Base-by-base conservation (phyloP, 805 yeast species). In the Myxozyma monticola region DNA sequence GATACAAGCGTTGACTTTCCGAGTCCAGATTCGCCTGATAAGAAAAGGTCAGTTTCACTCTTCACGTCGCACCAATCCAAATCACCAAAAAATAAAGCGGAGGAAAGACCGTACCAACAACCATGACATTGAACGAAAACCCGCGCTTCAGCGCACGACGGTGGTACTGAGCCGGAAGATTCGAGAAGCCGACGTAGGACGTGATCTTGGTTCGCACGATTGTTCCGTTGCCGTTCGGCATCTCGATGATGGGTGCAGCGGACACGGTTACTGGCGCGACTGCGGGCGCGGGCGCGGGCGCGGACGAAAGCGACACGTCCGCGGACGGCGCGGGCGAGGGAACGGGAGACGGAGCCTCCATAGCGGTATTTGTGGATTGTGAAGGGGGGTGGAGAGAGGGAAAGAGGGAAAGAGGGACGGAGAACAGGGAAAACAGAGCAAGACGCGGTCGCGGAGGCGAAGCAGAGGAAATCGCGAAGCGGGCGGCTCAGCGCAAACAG, bases 91-190 rank as follows among this genome's bases (percentile, higher is more conserved):
- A 14, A 22, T 18, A 28, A 21, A 31, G 41, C 8, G 17, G n/a
- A 25, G 39, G 10, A 17, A 29, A 8, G 21, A 35, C 14, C 59
- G 24, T 38, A 60, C 95, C 95, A 56, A 90, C 95, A 51, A 88
- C 88, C 80, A 93, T 79, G 54, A 93, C 68, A 68, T 93, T 93
- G 67, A 93, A 79, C 62, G 76, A 79, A 76, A 93, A 93, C 12
- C 99, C 99, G 65, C 87, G 79, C 69, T 85, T 84, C 55, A 88
- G 80, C 1, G 96, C 84, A 70, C 86, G 88, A 71, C 96, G 83
- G 73, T 93, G 98, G 96, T 97, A 93, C 74, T 93, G 99, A 67
- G 90, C 93, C 51, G 99, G 99, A 65, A 93, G 77, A 71, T 90
- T 93, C 60, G 97, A 96, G 72, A 93, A 93, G 4, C 99, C 99